Conservation (phyloP, 805 yeast genomes). For the Cyberlindnera nakhonratchasimensis region DNA sequence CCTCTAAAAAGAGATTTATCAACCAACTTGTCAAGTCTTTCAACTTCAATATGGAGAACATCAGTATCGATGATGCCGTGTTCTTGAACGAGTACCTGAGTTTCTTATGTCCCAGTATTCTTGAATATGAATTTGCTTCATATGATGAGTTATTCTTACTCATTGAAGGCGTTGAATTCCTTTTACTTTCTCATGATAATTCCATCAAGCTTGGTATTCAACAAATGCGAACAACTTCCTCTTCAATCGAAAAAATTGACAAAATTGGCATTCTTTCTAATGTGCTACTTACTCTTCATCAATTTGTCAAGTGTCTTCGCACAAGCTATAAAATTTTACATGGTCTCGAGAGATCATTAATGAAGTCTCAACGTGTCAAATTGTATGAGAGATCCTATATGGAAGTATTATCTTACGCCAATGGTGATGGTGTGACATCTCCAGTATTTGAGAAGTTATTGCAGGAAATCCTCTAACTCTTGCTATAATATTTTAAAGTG, state of each 20-base stretch:
- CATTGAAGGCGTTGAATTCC: conserved; percentile 39
- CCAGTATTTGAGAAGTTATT: conserved; percentile 2
- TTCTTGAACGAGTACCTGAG: conserved; percentile 28
- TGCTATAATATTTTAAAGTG: background rate
- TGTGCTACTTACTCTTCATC: conserved; percentile 3
- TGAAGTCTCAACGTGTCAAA: conserved; percentile 5
- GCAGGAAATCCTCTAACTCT: conserved; percentile 1
- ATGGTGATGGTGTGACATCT: background rate
- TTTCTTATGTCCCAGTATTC: conserved; percentile 36
- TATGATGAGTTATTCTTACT: conserved; percentile 51
- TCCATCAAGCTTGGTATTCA: conserved; percentile 6
- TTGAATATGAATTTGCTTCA: conserved; percentile 38
- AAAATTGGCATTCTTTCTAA: background rate
- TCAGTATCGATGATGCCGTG: conserved; percentile 20
- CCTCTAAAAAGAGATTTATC: conserved; percentile 41
- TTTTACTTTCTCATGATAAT: conserved; percentile 11
- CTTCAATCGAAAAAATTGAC: background rate
- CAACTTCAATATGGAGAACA: conserved; percentile 26
- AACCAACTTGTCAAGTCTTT: conserved; percentile 32
- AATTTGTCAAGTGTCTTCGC: conserved; percentile 3
- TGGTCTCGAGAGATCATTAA: background rate
- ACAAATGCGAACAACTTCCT: background rate
- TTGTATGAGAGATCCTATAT: conserved; percentile 2
- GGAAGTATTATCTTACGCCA: background rate
- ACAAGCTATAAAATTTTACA: conserved; percentile 2